Evolutionary conservation across 2,329 filamentous ascomycete species (phyloP).

Genomic region (Ascochyta clinopodiicola): DNA sequence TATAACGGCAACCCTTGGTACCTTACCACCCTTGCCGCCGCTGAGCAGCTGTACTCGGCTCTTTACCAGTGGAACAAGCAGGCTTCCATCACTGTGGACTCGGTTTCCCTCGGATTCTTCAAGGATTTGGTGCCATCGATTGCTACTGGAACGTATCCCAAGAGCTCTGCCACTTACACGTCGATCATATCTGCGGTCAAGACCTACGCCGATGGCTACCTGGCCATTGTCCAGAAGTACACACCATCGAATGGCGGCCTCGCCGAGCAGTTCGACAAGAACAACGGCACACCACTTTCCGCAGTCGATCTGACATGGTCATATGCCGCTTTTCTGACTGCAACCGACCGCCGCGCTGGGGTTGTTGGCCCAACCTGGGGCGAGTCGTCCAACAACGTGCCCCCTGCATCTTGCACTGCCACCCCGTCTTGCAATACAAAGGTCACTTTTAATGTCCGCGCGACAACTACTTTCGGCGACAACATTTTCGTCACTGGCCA

Average conservation of each 20-base stretch:
- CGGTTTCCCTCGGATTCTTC: slow-evolving; percentile 75
- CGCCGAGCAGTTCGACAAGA: slow-evolving; percentile 70
- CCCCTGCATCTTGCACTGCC: slow-evolving; percentile 41
- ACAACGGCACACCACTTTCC: slow-evolving; percentile 60
- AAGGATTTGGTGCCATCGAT: slow-evolving; percentile 64
- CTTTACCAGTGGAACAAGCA: slow-evolving; percentile 72
- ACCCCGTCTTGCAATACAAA: slow-evolving; percentile 30
- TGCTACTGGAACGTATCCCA: slow-evolving; percentile 68
- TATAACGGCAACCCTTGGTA: slow-evolving; percentile 84
- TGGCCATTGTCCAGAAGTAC: slow-evolving; percentile 57
- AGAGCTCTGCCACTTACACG: slow-evolving; percentile 61
- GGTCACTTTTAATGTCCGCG: slow-evolving; percentile 57
- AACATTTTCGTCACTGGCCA: slow-evolving; percentile 56
- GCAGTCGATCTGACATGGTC: slow-evolving; percentile 76
- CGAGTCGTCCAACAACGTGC: slow-evolving; percentile 53
- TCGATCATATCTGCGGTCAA: slow-evolving; percentile 66
- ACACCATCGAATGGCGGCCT: slow-evolving; percentile 67
- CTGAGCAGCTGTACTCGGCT: slow-evolving; percentile 80
- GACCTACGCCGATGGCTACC: slow-evolving; percentile 66
- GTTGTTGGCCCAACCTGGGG: slow-evolving; percentile 23
- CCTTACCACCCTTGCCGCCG: slow-evolving; percentile 75
- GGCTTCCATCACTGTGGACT: slow-evolving; percentile 69
- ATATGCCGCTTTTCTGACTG: slow-evolving; percentile 72
- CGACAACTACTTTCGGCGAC: slow-evolving; percentile 56
- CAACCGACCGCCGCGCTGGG: slow-evolving; percentile 23